phyloP scores from a whole-genome alignment of 495 filamentous ascomycete genomes.

The Podospora pseudopauciseta region DNA sequence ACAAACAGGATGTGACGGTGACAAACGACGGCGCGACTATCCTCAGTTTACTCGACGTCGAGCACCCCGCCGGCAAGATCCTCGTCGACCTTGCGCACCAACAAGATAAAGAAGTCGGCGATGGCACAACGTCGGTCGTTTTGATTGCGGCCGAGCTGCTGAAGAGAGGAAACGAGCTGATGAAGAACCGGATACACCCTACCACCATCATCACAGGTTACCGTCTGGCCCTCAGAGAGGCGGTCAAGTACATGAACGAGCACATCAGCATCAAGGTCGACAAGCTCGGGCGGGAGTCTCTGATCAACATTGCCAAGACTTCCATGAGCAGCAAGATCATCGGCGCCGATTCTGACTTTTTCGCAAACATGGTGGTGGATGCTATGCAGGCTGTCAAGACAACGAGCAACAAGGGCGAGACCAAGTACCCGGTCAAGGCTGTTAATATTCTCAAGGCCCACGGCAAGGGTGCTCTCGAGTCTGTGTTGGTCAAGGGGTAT shows the following conservation, averaged over 20 bases:
- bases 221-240: constrained; percentile 89
- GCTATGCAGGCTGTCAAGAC: constrained; percentile 94
- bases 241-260: constrained; percentile 98
- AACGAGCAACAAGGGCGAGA: constrained; percentile 81
- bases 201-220: constrained; percentile 99
- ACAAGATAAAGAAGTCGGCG: constrained; percentile 97
- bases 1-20: constrained; percentile 84
- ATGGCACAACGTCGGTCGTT: constrained; percentile 97
- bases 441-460: constrained; percentile 99
- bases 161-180: constrained; percentile 89
- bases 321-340: constrained; percentile 99
- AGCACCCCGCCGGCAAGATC: constrained; percentile 98
- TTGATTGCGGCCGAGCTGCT: constrained; percentile 96
- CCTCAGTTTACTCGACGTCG: constrained; percentile 87
- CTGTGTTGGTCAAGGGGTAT: constrained; percentile 90
- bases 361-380: constrained; percentile 93
- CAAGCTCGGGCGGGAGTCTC: constrained; percentile 77
- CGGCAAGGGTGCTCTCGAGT: constrained; percentile 86
- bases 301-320: constrained; percentile 94
- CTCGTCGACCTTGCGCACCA: constrained; percentile 96
- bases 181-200: constrained; percentile 99
- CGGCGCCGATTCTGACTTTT: constrained; percentile 93
- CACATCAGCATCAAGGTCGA: constrained; percentile 95
- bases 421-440: constrained; percentile 97
- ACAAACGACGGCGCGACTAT: constrained; percentile 99